Base-by-base conservation (phyloP, 2,329 filamentous ascomycete species). In the Blastomyces percursus region DNA sequence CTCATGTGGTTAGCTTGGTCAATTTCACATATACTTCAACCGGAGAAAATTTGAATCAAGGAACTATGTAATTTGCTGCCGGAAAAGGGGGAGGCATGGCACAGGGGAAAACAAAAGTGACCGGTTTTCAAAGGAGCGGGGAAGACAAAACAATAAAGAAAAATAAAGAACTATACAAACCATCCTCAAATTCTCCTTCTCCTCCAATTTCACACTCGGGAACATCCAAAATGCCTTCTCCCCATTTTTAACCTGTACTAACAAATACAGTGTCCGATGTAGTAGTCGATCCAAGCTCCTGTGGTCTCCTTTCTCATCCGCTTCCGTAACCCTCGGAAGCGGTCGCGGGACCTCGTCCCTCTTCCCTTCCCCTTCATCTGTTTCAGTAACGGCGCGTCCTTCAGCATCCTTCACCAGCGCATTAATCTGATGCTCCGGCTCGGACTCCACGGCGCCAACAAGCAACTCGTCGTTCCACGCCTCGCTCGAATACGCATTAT, bases 401-500 rank as follows among this genome's bases (percentile, higher is more conserved):
- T 91, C 88, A 16, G 90, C 90, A 71, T 96, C 91, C 70, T 84
- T 82, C 57, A 96, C 76, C 64, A 96, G 77, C 68, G 83, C 81
- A 65, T 91, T 84, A 16, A 89, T 79, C 71, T 90, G 78, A 64
- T 82, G 79, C 61, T 85, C 83, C 62, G 87, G 83, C 67, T 83
- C 80, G 64, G 84, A 86, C 66, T 88, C 82, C 61, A 80, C 73
- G 63, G 91, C 88, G 14, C 90, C 91, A 1, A 94, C 83, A 14
- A 89, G 79, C 61, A 95, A 76, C 78, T 97, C 94, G 74, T 99
- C 94, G 72, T 96, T 91, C 94, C 94, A 99, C 4, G 86, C 87
- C 65, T 86, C 84, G 70, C 83, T 82, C 66, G 81, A 81, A 73
- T 88, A 88, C 54, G 89, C 88, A 70, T 88, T 86, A 80, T 96